These are phyloP conservation scores for Penicillium sp. DNA, from an alignment of 2,329 filamentous ascomycete genomes.

Conservation along the genomic window DNA sequence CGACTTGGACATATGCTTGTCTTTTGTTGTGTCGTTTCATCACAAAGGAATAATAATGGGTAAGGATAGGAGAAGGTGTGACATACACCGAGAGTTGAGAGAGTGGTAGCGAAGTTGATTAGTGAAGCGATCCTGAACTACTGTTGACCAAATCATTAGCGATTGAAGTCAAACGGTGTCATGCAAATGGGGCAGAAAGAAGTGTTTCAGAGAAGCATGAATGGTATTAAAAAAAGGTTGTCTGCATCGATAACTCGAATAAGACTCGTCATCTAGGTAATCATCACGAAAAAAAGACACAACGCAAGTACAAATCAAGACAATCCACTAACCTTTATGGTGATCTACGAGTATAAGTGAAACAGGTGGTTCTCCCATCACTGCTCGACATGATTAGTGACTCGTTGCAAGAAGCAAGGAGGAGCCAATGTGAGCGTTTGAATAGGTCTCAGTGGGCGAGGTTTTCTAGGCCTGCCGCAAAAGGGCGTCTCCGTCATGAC, in stretches of 20 bases:
- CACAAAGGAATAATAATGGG: slow-evolving; percentile 47
- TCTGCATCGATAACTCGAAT: slow-evolving; percentile 59
- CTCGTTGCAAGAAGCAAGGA: slow-evolving; percentile 15
- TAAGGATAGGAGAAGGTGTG: slow-evolving; percentile 9
- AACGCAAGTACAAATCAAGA: neutral
- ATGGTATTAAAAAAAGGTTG: slow-evolving; percentile 51
- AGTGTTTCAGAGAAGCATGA: slow-evolving; percentile 52
- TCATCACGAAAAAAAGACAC: slow-evolving; percentile 40
- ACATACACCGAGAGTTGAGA: slow-evolving; percentile 23
- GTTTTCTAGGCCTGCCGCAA: slow-evolving; percentile 99
- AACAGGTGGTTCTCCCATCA: slow-evolving; percentile 7
- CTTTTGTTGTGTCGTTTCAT: slow-evolving; percentile 75
- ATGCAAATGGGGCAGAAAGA: slow-evolving; percentile 6
- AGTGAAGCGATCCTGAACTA: neutral
- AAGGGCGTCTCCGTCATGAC: slow-evolving; percentile 78
- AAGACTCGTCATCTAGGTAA: slow-evolving; percentile 60
- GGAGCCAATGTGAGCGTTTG: slow-evolving; percentile 18
- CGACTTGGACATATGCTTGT: slow-evolving; percentile 98
- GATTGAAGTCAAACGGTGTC: slow-evolving; percentile 4
- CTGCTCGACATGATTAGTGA: slow-evolving; percentile 24
- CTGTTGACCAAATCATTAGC: slow-evolving; percentile 9
- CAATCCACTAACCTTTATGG: slow-evolving; percentile 11
- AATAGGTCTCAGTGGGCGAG: slow-evolving; percentile 79
- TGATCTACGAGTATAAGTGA: slow-evolving; percentile 13
- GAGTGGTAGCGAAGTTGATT: neutral